phyloP scores from a whole-genome alignment of 495 filamentous ascomycete genomes.

The Pyronema domesticum region DNA sequence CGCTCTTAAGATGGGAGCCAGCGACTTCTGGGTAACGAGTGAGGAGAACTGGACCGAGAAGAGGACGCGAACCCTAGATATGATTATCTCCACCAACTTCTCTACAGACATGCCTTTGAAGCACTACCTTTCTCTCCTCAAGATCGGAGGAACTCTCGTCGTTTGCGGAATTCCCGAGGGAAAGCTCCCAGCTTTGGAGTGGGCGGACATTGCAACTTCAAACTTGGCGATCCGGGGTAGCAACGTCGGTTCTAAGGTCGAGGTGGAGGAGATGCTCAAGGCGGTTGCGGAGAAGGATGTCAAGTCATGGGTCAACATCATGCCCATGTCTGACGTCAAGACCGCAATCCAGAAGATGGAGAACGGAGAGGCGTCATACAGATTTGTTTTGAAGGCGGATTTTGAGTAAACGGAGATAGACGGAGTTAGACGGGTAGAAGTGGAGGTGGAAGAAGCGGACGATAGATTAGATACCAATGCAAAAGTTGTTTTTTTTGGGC shows the following conservation, averaged over 20 bases:
- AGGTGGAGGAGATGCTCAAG: slow-evolving; percentile 71
- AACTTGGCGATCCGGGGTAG: slow-evolving; percentile 65
- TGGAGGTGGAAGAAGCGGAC: too few species aligned
- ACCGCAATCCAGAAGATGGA: slow-evolving; percentile 49
- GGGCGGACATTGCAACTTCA: slow-evolving; percentile 57
- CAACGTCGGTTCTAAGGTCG: slow-evolving; percentile 62
- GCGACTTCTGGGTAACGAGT: slow-evolving; percentile 50
- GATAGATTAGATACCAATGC: too few species aligned
- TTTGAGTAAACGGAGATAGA: slow-evolving; percentile 6
- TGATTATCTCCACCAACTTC: slow-evolving; percentile 43
- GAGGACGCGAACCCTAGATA: slow-evolving; percentile 38
- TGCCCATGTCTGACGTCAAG: slow-evolving; percentile 52
- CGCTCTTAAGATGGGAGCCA: slow-evolving; percentile 49
- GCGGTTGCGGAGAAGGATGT: slow-evolving; percentile 66
- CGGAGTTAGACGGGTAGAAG: too few species aligned
- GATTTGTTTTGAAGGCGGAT: slow-evolving; percentile 31
- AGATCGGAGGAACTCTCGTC: slow-evolving; percentile 69
- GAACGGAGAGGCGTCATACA: slow-evolving; percentile 48
- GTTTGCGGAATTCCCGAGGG: slow-evolving; percentile 71
- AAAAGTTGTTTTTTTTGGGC: too few species aligned
- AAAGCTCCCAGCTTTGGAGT: slow-evolving; percentile 53
- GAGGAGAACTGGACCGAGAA: slow-evolving; percentile 47
- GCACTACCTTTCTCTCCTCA: slow-evolving; percentile 59
- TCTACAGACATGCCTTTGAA: slow-evolving; percentile 37
- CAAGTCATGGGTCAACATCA: slow-evolving; percentile 63